A percentile compares a stretch with the other conserved stretches of the same genome.
These are phyloP conservation scores for Tubosaeta brunneosetosa DNA, from an alignment of 768 basidiomycete genomes.

Conservation along the genomic window DNA sequence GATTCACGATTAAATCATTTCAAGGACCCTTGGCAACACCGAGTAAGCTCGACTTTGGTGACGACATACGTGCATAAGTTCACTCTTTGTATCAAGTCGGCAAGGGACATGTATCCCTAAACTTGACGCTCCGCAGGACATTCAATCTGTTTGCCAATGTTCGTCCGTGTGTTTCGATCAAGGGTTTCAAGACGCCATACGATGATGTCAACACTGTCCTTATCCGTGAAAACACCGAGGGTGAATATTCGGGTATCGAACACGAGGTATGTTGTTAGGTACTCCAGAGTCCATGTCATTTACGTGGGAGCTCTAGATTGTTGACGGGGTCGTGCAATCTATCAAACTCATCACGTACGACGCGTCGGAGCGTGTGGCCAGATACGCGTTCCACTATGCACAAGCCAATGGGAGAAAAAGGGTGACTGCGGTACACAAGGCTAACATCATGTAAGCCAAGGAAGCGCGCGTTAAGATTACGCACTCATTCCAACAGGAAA, in stretches of 20 bases:
- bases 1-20: conserved; percentile 6
- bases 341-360: conserved; percentile 99
- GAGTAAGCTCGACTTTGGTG: conserved; percentile 50
- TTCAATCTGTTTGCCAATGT: conserved; percentile 99
- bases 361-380: conserved; percentile 96
- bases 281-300: conserved; percentile 6
- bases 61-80: conserved; percentile 7
- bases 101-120: conserved; percentile 97
- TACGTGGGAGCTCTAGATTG: conserved; percentile 49
- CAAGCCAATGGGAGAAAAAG: conserved; percentile 78
- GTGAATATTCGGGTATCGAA: conserved; percentile 99
- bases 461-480: neutral
- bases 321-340: conserved; percentile 97
- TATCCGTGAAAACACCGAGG: conserved; percentile 99
- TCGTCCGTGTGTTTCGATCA: conserved; percentile 90
- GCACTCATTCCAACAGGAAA: conserved; percentile 61
- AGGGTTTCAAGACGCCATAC: conserved; percentile 97
- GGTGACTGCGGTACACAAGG: conserved; percentile 99
- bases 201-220: conserved; percentile 97
- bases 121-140: conserved; percentile 92
- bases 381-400: conserved; percentile 99
- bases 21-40: conserved; percentile 94
- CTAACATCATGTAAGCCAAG: conserved; percentile 87
- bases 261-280: conserved; percentile 67
- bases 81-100: conserved; percentile 59